Evolutionary conservation across 768 basidiomycete species (phyloP), one percentile per base, ranked within the genome.

Genomic region (Cystofilobasidium macerans): DNA sequence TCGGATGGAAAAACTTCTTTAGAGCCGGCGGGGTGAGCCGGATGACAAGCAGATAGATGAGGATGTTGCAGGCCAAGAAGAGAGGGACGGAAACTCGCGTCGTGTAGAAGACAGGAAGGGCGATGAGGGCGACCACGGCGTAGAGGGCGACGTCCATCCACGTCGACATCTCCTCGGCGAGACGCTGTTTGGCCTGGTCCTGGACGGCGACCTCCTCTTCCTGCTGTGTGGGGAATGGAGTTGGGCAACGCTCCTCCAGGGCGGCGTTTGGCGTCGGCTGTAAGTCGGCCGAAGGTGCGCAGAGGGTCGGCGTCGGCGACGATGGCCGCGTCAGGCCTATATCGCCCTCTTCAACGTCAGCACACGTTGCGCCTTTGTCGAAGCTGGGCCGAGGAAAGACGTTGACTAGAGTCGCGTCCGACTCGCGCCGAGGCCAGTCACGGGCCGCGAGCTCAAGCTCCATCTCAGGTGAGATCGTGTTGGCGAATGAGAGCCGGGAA

Each of bases 41-140:
- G 42, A 62, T n/a, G 32, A 62, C 63, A n/a, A 64, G 56, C 30
- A 64, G 57, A 33, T 64, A 64, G 16, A 64, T 30, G n/a, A 45
- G 40, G 63, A 64, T 64, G 43, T 64, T 64, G 57, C 57, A 43
- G 11, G 53, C 43, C 6, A 64, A 43, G 24, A 64, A 64, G 36
- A 64, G 54, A 3, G 63, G 63, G 30, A 58, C 43, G 42, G 63
- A 64, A n/a, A 38, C 38, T 20, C 33, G 26, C 7, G 63, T 64
- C 22, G 63, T 33, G 57, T 64, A 64, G 33, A 64, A 64, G 22
- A 64, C 33, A 24, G 63, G 63, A 11, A 64, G 28, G 8, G 63
- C 24, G 45, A 64, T 36, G 56, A 64, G 28, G 14, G 47, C 14
- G 43, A 58, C 26, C 13, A 43, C n/a, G 40, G 42, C 14, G 56